phyloP scores from a whole-genome alignment of 73 alveolate genomes.

The Symbiodinium pilosum region DNA sequence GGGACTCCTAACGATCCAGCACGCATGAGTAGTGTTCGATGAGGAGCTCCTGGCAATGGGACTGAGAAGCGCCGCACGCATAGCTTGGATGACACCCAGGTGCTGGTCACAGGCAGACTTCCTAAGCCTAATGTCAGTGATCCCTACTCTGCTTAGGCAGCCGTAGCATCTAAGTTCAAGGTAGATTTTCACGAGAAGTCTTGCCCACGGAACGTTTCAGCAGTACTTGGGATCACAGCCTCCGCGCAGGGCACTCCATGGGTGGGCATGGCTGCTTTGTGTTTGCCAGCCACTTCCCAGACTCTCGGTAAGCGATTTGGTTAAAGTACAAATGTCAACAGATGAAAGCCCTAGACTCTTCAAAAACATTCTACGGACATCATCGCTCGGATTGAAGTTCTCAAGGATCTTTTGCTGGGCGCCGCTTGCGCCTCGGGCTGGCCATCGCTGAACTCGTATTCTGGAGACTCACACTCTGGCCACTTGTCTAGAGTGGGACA shows the following conservation, averaged over 20 bases:
- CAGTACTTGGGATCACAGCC: no score
- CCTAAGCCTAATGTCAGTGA: no score
- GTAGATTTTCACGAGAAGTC: no score
- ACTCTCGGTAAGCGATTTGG: neutral
- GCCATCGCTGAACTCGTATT: neutral
- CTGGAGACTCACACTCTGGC: neutral
- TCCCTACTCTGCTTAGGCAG: no score
- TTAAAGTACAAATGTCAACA: no score
- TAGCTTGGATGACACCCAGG: constrained; percentile 7
- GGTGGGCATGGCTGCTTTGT: constrained; percentile 31
- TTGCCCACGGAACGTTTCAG: no score
- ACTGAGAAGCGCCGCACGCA: neutral
- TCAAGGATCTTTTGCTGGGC: constrained; percentile 1
- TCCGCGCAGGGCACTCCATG: constrained; percentile 29
- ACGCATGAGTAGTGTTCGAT: neutral
- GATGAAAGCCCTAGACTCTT: no score
- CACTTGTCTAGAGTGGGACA: neutral
- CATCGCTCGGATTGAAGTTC: no score
- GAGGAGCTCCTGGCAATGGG: neutral
- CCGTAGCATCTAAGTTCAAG: no score
- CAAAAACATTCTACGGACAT: no score
- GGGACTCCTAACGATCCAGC: no score
- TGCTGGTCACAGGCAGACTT: constrained; percentile 6
- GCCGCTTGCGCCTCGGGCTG: constrained; percentile 30
- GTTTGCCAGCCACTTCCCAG: constrained; percentile 14